Evolutionary conservation across 1,284 basidiomycete species (phyloP).

Genomic region (Tylopilus sp.): DNA sequence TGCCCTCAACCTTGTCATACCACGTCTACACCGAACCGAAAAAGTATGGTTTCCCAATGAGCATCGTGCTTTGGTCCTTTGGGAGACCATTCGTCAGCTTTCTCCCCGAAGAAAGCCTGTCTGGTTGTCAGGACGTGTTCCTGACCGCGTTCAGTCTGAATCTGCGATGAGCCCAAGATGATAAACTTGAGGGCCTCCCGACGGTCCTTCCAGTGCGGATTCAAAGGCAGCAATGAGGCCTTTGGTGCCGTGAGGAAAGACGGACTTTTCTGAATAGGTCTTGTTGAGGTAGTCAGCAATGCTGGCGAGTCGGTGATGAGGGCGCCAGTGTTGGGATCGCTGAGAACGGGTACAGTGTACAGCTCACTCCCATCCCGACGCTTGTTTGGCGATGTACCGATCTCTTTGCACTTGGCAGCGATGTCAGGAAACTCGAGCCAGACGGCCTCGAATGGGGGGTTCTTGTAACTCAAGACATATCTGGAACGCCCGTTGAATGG

Average conservation of each 20-base stretch:
- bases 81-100: slow-evolving; percentile 23
- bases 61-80: slow-evolving; percentile 25
- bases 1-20: slow-evolving; percentile 17
- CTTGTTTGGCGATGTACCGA: slow-evolving; percentile 27
- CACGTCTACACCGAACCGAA: slow-evolving; percentile 13
- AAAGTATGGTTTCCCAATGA: slow-evolving; percentile 18
- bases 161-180: slow-evolving; percentile 13
- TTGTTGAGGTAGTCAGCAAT: slow-evolving; percentile 46
- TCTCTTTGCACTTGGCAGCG: slow-evolving; percentile 23
- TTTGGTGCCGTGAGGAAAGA: slow-evolving; percentile 36
- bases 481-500: slow-evolving; percentile 9
- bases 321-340: slow-evolving; percentile 32
- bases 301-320: slow-evolving; percentile 36
- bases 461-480: slow-evolving; percentile 31
- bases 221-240: slow-evolving; percentile 34
- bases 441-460: slow-evolving; percentile 29
- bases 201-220: slow-evolving; percentile 8
- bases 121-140: slow-evolving; percentile 13
- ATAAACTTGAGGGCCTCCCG: slow-evolving; percentile 4
- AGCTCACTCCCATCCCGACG: slow-evolving; percentile 9
- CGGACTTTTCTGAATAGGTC: slow-evolving; percentile 39
- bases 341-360: slow-evolving; percentile 36
- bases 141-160: slow-evolving; percentile 24
- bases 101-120: neutral
- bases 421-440: slow-evolving; percentile 34